phyloP scores from a whole-genome alignment of 441 rosid species.

The Pelargonium citronellum region DNA sequence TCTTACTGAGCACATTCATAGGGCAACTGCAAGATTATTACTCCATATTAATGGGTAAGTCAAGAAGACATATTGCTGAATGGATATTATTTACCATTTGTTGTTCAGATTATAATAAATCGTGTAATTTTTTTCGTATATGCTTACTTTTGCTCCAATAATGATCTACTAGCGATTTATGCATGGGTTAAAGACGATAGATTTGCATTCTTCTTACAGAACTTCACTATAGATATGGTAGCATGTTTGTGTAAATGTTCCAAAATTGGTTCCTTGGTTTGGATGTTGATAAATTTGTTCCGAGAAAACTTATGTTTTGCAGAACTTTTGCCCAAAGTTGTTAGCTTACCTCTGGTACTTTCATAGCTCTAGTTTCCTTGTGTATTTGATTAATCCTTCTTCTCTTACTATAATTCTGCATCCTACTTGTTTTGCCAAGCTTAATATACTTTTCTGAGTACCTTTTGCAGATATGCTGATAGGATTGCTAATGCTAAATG shows the following conservation, averaged over 20 bases:
- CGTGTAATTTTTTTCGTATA: neutral
- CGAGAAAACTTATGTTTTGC: neutral
- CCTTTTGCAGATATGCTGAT: slow-evolving; percentile 70
- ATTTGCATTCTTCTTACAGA: too few species aligned
- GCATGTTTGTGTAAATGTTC: neutral
- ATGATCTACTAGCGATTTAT: too few species aligned
- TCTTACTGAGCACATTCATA: slow-evolving; percentile 70
- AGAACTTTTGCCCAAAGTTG: neutral
- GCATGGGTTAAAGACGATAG: too few species aligned
- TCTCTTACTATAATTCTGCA: neutral
- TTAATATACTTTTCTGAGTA: slow-evolving; percentile 13
- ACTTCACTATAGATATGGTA: neutral
- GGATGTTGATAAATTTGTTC: neutral
- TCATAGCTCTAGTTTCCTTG: neutral
- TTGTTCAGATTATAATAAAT: slow-evolving; percentile 1
- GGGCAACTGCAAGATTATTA: slow-evolving; percentile 79
- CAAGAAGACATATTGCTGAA: neutral
- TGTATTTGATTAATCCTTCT: neutral
- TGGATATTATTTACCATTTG: slow-evolving; percentile 1
- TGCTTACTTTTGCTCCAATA: neutral
- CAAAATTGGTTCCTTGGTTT: neutral
- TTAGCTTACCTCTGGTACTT: neutral
- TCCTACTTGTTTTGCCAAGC: neutral
- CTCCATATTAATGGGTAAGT: slow-evolving; percentile 92
- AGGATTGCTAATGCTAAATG: slow-evolving; percentile 89